Percentiles rank a stretch among this genome's conserved stretches.
Evolutionary conservation across 257 asterid species (phyloP).

Genomic region (Eucommia ulmoides): DNA sequence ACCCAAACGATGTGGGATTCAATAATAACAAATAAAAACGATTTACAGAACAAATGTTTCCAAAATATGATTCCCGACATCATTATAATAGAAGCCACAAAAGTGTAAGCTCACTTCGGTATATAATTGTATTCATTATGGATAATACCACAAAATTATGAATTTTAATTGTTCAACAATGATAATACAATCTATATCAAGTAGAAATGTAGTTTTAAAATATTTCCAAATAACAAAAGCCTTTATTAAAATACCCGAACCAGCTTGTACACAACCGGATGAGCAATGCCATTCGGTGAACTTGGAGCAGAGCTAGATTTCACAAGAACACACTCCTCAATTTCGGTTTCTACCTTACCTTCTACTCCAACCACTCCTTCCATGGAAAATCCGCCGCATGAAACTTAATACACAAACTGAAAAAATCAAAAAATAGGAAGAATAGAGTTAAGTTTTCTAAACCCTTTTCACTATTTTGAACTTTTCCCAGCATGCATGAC

Average conservation of each 20-base stretch:
- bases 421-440: constrained; percentile 1
- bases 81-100: neutral
- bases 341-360: constrained; percentile 27
- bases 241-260: constrained; percentile 38
- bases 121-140: neutral
- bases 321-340: constrained; percentile 20
- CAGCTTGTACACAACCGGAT: constrained; percentile 79
- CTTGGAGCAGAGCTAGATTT: constrained; percentile 4
- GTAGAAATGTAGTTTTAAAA: neutral
- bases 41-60: too few species aligned
- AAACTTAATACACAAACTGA: constrained; percentile 30
- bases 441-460: neutral
- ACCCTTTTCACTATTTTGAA: neutral
- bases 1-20: too few species aligned
- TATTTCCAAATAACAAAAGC: neutral
- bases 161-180: too few species aligned
- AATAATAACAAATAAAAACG: too few species aligned
- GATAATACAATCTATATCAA: neutral
- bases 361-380: constrained; percentile 38
- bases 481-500: constrained; percentile 9
- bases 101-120: neutral
- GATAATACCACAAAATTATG: too few species aligned
- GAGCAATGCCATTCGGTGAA: constrained; percentile 25
- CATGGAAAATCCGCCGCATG: constrained; percentile 38
- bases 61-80: neutral